Evolutionary conservation across 2,329 filamentous ascomycete genomes (phyloP), one percentile per base, ranked within the genome.

Genomic region (Colletotrichum viniferum): DNA sequence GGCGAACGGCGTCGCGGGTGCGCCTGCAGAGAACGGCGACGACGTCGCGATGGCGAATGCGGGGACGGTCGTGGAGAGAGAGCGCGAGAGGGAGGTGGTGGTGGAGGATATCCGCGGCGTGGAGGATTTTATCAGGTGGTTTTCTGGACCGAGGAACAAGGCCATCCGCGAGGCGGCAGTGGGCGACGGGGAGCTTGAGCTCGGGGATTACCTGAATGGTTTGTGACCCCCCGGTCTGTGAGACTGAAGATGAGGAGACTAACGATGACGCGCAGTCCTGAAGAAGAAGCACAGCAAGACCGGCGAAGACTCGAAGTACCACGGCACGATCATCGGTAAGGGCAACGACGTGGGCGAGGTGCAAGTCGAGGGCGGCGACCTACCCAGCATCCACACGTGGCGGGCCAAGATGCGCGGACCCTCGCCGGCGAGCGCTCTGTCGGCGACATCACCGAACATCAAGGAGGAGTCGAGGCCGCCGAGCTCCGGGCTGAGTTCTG

Each of bases 241-340:
- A 7, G 9, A 18, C 30, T 14, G 21, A 18, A 21, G n/a, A 12
- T 5, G 14, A 63, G 32, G 26, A n/a, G 34, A 24, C 58, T 55
- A 28, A 76, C n/a, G 26, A n/a, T n/a, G 5, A 7, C 36, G 4
- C 32, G 18, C 78, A 94, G 94, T 92, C 6, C 87, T 98, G 56
- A 98, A 98, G 85, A 97, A 96, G 85, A 98, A 97, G 82, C 95
- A 98, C 83, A 96, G 93, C 85, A 97, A 97, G 80, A 94, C 94
- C 1, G 95, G 94, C 77, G 95, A 97, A 80, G 96, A 98, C 81
- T 93, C 93, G 12, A 93, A 96, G 80, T 98, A 95, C 83, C 92
- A 94, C 78, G 95, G 95, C 34, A 98, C 96, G 0, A 90, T 97
- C 0, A 88, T 98, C 13, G 96, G 96, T 5, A 93, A 93, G 78